phyloP scores from a whole-genome alignment of 805 yeast genomes.

The Spathaspora boniae region DNA sequence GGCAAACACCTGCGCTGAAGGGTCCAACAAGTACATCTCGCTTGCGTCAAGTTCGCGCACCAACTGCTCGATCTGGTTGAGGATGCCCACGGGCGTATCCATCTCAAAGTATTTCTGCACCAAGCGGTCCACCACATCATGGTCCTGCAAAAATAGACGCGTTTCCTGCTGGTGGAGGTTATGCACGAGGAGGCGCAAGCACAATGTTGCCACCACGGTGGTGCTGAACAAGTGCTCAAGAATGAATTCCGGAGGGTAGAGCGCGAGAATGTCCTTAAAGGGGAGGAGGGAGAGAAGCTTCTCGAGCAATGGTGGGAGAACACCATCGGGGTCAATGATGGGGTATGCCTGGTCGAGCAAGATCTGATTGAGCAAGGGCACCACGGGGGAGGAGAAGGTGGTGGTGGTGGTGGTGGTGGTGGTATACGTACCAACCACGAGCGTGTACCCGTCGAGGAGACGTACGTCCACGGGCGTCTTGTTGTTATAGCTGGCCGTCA shows the following conservation, averaged over 20 bases:
- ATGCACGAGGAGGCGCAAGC: conserved; percentile 9
- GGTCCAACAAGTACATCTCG: background rate
- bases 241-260: conserved; percentile 17
- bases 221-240: conserved; percentile 8
- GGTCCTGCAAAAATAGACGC: conserved; percentile 5
- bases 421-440: background rate
- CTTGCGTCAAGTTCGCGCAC: background rate
- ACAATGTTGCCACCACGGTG: conserved; percentile 5
- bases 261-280: conserved; percentile 12
- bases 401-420: background rate
- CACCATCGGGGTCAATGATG: conserved; percentile 13
- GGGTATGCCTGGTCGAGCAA: conserved; percentile 10
- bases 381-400: background rate
- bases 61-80: conserved; percentile 12
- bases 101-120: conserved; percentile 4
- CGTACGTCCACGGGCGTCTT: conserved; percentile 2
- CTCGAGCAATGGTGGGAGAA: conserved; percentile 13
- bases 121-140: conserved; percentile 4
- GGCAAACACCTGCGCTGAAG: conserved; percentile 8
- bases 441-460: conserved; percentile 6
- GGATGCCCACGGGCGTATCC: conserved; percentile 6
- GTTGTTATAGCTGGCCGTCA: conserved; percentile 2
- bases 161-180: conserved; percentile 8
- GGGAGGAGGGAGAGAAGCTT: conserved; percentile 10
- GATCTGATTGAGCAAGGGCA: conserved; percentile 12